Base-by-base conservation (phyloP, 352 stramenopile genomes). In the Pseudoperonospora humuli region DNA sequence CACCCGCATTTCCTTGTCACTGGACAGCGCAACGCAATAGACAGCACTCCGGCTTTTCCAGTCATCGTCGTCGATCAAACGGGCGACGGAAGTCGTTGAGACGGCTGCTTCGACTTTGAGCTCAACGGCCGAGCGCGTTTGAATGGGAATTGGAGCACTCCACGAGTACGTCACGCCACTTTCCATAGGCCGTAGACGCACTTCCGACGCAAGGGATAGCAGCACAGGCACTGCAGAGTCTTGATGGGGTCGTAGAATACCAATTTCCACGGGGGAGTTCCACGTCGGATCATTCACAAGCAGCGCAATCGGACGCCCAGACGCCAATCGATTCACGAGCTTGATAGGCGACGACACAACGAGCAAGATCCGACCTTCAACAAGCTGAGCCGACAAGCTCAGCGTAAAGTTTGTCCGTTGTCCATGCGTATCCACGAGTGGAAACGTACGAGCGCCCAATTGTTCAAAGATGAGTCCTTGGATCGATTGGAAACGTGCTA, bases 391-490 rank as follows among this genome's bases (percentile, higher is more conserved):
- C 14, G 75, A 74, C 47, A 76, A 72, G 19, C 80, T 84, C 10
- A 88, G 54, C 11, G 50, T 65, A 26, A 75, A 87, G 34, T 52
- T 75, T 4, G 79, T 83, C n/a, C 66, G 38, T 15, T 68, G 59
- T 7, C 68, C 68, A 7, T 57, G 50, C 1, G 56, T 61, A 32
- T 88, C 74, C 1, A 87, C 45, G 3, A 91, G 55, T 36, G 71
- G 57, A 44, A 86, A 82, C 9, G 70, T 75, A 29, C 75, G 76
- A 19, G 67, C 70, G 0, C 77, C 77, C 1, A 92, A 34, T 29
- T 88, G 73, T 46, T 92, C 77, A 39, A 88, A 84, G 46, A 86
- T 79, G 17, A 92, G 81, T n/a, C 70, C 75, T 57, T 79, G 60
- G n/a, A 92, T 62, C 5, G 80, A 70, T 47, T 82, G 69, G 37